Evolutionary conservation across 108 stramenopile genomes (phyloP), one percentile per base, ranked within the genome.

Genomic region (Pseudonitzschia delicatissima): DNA sequence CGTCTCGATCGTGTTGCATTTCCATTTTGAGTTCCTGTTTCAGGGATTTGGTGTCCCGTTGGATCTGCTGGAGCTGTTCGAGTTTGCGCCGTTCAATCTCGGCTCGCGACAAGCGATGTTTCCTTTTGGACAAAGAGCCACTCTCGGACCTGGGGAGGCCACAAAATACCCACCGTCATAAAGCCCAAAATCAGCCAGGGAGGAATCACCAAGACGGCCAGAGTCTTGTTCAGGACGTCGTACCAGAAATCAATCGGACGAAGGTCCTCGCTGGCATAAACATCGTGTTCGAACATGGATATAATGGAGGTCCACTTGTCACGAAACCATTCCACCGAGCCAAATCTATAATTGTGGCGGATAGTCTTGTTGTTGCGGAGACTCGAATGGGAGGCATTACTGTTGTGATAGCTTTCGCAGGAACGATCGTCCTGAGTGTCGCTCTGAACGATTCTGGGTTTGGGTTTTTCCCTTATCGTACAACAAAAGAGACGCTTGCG

Each of bases 91-190:
- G 79, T 55, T 87, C 86, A 36, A 86, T 71, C 44, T 87, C 86
- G 27, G 83, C 72, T 35, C 87, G 90, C 29, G 87, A n/a, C n/a
- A 87, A 32, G 73, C 62, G 12, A 55, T 82, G 87, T 77, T 12
- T 85, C 87, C 50, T 71, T 84, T 64, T 89, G 86, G 48, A 87
- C 84, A 51, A 92, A 89, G 13, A 92, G 64, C 31, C 78, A 82
- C 51, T 93, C 92, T 15, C 88, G 83, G 7, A 93, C 79, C 64
- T 93, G 92, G 7, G 92, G 88, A 34, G 92, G 92, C 92, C 92
- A 93, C 40, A 93, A 63, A 68, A 79, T 76, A 25, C 92, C 92
- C 20, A 76, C 85, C 1, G 88, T 85, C 0, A 75, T 64, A 23
- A 87, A 53, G 32, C 92, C 92, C n/a, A 77, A 4, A 2, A 82